Base-by-base conservation (phyloP, 75 land plant genomes). In the Ceratopteris richardii region DNA sequence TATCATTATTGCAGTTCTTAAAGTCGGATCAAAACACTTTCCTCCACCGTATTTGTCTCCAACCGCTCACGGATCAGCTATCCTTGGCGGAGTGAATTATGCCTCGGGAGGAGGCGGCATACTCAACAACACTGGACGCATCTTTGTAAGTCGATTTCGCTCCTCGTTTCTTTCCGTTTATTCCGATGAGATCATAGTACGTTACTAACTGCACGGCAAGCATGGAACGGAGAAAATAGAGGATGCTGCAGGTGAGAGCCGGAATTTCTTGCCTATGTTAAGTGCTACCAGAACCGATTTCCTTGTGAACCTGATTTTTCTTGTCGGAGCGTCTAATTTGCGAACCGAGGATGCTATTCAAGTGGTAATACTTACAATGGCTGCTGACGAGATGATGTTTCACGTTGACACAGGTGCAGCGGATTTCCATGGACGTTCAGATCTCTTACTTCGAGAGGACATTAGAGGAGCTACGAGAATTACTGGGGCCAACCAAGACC, bases 21-120 rank as follows among this genome's bases (percentile, higher is more conserved):
- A n/a, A n/a, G n/a, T n/a, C n/a, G n/a, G n/a, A n/a, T n/a, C n/a
- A n/a, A n/a, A n/a, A n/a, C n/a, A n/a, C n/a, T n/a, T n/a, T n/a
- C 56, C 74, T 22, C 94, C 94, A 29, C 85, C 93, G 6, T 90
- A 79, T 58, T 52, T 88, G 61, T 93, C 76, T 36, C 93, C 93
- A 1, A 64, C 68, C 0, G 71, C 85, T 26, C 44, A 29, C 0
- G 93, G 93, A 16, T 13, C 44, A 13, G 55, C 61, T 18, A 56
- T 88, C 21, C 62, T 87, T 9, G 39, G 66, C 6, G 96, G 94
- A 3, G 94, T 88, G 27, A 90, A 88, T 60, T 90, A 84, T 63
- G 96, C 80, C 16, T 90, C 94, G 24, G 96, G 85, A 17, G 85
- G 77, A 18, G 85, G 77, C 25, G 96, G 96, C 41, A 90, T 88